phyloP scores from a whole-genome alignment of 2,329 filamentous ascomycete species.

The Beauveria australis region DNA sequence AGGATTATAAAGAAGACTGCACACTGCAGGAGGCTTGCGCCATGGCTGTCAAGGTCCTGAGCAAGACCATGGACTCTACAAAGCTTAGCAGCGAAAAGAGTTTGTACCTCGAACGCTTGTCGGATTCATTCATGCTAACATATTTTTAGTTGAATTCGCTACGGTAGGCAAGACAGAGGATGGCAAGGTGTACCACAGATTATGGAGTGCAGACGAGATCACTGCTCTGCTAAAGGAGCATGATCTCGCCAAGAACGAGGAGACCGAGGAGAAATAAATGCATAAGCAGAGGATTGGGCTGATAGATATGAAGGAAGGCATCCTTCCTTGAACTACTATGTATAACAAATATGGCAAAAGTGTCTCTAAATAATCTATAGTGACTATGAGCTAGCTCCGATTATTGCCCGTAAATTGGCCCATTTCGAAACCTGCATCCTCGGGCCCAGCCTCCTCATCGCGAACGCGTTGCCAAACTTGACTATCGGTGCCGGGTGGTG shows the following conservation, averaged over 20 bases:
- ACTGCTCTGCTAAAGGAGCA: slow-evolving; percentile 90
- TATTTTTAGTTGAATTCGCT: slow-evolving; percentile 77
- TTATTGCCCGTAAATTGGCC: slow-evolving; percentile 1
- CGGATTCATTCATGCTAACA: slow-evolving; percentile 8
- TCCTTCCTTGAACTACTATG: slow-evolving; percentile 7
- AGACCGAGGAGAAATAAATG: slow-evolving; percentile 54
- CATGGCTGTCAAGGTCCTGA: slow-evolving; percentile 95
- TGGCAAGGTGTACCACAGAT: slow-evolving; percentile 94
- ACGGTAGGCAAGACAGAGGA: slow-evolving; percentile 93
- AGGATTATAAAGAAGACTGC: slow-evolving; percentile 99
- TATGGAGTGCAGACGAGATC: slow-evolving; percentile 97
- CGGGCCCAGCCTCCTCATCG: slow-evolving; percentile 44
- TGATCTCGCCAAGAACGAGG: slow-evolving; percentile 81
- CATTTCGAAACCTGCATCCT: slow-evolving; percentile 33
- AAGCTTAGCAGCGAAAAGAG: slow-evolving; percentile 99
- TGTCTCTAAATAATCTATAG: not conserved
- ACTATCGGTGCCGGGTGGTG: slow-evolving; percentile 32
- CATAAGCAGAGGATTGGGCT: not conserved
- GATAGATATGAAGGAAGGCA: slow-evolving; percentile 7
- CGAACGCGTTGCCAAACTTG: slow-evolving; percentile 35
- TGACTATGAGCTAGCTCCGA: not conserved
- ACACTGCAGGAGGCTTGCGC: slow-evolving; percentile 92
- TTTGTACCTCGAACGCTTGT: slow-evolving; percentile 35
- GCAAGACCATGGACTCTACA: slow-evolving; percentile 99
- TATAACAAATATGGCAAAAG: slow-evolving; percentile 11